Base-by-base conservation (phyloP, 495 filamentous ascomycete genomes). In the Clavariopsis aquatica region DNA sequence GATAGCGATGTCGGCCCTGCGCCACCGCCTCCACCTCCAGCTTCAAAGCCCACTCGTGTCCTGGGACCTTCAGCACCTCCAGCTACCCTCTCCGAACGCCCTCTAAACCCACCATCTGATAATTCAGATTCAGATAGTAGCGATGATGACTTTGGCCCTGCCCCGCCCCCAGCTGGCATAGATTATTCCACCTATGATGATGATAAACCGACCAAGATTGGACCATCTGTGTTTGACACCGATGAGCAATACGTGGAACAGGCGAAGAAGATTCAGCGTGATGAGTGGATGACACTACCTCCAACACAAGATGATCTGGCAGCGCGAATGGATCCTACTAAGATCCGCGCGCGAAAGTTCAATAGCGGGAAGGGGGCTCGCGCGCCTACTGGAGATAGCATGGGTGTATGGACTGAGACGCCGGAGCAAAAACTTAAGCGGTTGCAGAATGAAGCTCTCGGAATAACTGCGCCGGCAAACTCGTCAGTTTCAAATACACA, bases 251-350 rank as follows among this genome's bases (percentile, higher is more conserved):
- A 62, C 28, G 52, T 23, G 7, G 53, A 68, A 24, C 36, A 59
- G 26, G 26, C 66, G 20, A 60, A 56, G 56, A 65, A 67, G 57
- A 23, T 52, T 12, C 80, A 82, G 62, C 85, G 94, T 57, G 94
- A 96, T 77, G 86, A 91, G 69, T 98, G 94, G 94, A 98, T 98
- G 94, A 81, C 93, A 28, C 84, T 88, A 7, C 94, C 93, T 0
- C 94, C 94, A 0, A 84, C 83, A 3, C 76, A 81, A 26, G 79
- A 81, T 29, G 85, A 85, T 68, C 83, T 82, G 76, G 78, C 83
- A 24, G 79, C 83, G 6, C 86, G 87, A 43, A 85, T 89, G 55
- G 93, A 97, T 74, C 92, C 94, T 1, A 94, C 92, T 2, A 90
- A 91, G 62, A 77, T 93, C 29, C 85, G 87, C 56, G 87, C 84